phyloP scores from a whole-genome alignment of 495 filamentous ascomycete species.

The Daldinia decipiens region DNA sequence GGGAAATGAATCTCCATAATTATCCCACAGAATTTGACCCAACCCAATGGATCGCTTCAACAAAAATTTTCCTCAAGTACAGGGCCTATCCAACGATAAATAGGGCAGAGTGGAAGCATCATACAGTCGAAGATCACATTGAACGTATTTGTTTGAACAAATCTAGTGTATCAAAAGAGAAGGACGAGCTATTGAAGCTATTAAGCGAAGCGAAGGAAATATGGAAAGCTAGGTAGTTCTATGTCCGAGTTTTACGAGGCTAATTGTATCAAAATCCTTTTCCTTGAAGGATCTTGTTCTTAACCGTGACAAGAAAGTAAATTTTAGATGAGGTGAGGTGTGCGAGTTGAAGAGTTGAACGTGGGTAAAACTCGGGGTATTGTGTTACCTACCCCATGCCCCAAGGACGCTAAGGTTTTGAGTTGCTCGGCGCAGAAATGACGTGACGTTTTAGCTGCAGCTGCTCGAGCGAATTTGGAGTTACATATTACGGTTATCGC shows the following conservation, averaged over 20 bases:
- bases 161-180: too few relatives aligned
- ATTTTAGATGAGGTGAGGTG: too few relatives aligned
- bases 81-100: neutral
- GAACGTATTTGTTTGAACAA: too few relatives aligned
- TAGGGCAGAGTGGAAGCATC: too few relatives aligned
- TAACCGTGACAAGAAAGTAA: neutral
- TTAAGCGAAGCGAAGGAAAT: neutral
- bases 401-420: slow-evolving; percentile 27
- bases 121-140: too few relatives aligned
- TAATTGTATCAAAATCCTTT: neutral
- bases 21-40: too few relatives aligned
- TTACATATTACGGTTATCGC: too few relatives aligned
- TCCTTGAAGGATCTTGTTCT: neutral
- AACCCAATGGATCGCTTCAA: neutral
- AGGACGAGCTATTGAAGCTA: neutral
- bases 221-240: neutral
- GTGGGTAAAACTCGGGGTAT: neutral
- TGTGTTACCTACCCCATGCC: too few relatives aligned
- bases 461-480: slow-evolving; percentile 4
- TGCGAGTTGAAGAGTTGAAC: too few relatives aligned
- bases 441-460: slow-evolving; percentile 30
- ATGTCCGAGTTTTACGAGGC: neutral
- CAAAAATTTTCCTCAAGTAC: neutral
- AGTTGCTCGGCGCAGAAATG: slow-evolving; percentile 39
- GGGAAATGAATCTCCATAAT: neutral